These are phyloP conservation scores for Cyclanthera cordifolia DNA, from an alignment of 306 rosid genomes.

Conservation along the genomic window DNA sequence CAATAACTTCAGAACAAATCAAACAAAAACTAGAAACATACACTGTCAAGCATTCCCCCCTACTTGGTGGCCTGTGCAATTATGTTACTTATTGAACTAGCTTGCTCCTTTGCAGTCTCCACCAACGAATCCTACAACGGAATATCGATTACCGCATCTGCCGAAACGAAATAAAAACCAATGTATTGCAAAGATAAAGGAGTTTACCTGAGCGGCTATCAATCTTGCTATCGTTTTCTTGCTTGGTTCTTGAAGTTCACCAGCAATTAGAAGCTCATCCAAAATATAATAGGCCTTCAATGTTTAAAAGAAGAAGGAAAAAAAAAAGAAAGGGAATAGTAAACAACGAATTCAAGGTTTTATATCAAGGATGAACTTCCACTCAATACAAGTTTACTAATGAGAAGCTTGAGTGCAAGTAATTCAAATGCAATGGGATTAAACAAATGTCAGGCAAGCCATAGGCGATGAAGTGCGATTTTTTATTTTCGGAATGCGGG, in stretches of 20 bases:
- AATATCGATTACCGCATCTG: constrained; percentile 4
- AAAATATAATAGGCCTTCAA: constrained; percentile 78
- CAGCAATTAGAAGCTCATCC: constrained; percentile 84
- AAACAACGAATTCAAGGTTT: neutral
- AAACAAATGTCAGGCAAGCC: no score
- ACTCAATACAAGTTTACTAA: neutral
- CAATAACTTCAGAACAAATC: constrained; percentile 6
- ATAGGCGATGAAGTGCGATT: no score
- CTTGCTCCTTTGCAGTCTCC: constrained; percentile 90
- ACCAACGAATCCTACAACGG: constrained; percentile 71
- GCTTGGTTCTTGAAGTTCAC: constrained; percentile 95
- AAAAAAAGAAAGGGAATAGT: neutral
- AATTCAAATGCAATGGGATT: no score
- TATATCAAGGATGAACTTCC: neutral
- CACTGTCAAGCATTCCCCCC: neutral
- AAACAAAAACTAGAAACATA: constrained; percentile 7
- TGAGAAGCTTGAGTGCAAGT: no score
- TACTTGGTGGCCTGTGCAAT: constrained; percentile 75
- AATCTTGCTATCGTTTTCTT: constrained; percentile 79
- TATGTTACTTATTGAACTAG: constrained; percentile 67
- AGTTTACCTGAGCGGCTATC: constrained; percentile 86
- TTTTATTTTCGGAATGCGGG: no score
- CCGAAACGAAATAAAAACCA: neutral
- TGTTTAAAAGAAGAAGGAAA: constrained; percentile 17
- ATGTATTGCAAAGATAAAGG: constrained; percentile 2